Percentiles rank a stretch among this genome's conserved stretches.
These are phyloP conservation scores for Scleroderma citrinum DNA, from an alignment of 768 basidiomycete genomes.

Conservation along the genomic window DNA sequence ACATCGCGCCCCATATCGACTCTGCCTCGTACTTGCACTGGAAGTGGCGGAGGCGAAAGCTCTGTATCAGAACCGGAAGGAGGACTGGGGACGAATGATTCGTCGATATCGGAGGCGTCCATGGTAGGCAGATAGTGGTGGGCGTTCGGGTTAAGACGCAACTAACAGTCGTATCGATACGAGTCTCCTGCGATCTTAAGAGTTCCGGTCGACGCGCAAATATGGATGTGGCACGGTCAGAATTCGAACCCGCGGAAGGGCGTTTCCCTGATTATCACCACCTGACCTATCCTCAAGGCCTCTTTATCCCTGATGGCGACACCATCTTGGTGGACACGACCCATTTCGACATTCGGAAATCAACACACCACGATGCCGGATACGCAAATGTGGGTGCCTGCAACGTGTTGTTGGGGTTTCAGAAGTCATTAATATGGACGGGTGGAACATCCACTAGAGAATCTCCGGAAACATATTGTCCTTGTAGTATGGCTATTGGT, in stretches of 20 bases:
- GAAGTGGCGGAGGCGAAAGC: conserved; percentile 12
- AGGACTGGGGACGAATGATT: conserved; percentile 10
- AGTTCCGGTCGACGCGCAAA: not conserved
- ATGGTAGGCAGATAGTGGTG: conserved; percentile 13
- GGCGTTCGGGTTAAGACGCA: not conserved
- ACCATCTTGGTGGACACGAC: too few species aligned
- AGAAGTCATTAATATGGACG: conserved; percentile 13
- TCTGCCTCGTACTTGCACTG: conserved; percentile 11
- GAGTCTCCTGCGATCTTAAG: conserved; percentile 4
- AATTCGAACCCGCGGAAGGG: not conserved
- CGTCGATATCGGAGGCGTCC: conserved; percentile 24
- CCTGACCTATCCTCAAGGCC: conserved; percentile 11
- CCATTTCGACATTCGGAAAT: too few species aligned
- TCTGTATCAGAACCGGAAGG: conserved; percentile 19
- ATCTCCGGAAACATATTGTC: not conserved
- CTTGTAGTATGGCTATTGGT: not conserved
- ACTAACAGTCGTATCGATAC: not conserved
- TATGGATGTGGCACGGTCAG: not conserved
- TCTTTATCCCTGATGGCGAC: too few species aligned
- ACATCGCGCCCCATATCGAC: conserved; percentile 17
- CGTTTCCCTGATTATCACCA: conserved; percentile 4
- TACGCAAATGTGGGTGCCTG: too few species aligned
- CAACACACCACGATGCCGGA: too few species aligned
- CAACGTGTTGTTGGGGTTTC: conserved; percentile 14
- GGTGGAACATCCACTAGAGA: conserved; percentile 5